Percentiles rank a stretch among this genome's conserved stretches.
These are phyloP conservation scores for button mushroom (Agaricus bisporus) DNA, from an alignment of 768 basidiomycete species.

Conservation along the genomic window DNA sequence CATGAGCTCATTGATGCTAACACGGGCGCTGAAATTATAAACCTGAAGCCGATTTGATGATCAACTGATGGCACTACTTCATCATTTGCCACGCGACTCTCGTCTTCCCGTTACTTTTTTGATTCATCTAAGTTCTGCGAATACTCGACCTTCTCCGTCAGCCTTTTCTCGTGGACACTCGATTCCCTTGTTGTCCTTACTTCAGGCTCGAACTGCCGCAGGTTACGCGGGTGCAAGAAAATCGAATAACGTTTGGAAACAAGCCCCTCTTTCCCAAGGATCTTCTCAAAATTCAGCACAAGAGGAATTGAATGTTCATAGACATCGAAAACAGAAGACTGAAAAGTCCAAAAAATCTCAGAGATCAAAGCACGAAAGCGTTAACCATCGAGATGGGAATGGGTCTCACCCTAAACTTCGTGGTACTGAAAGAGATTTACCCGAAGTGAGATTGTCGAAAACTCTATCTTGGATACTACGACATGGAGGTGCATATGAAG, in stretches of 20 bases:
- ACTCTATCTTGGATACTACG: conserved; percentile 82
- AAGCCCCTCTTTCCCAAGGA: neutral
- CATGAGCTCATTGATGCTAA: no score
- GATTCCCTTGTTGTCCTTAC: neutral
- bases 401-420: conserved; percentile 34
- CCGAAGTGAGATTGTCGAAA: conserved; percentile 72
- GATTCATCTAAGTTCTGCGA: no score
- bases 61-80: no score
- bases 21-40: no score
- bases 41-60: neutral
- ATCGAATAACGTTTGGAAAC: neutral
- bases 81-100: no score
- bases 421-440: conserved; percentile 57
- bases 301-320: neutral
- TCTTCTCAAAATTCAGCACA: neutral
- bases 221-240: neutral
- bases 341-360: neutral
- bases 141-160: no score
- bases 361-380: neutral
- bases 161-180: neutral
- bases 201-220: neutral
- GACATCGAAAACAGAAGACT: neutral
- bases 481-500: conserved; percentile 78
- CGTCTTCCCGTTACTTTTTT: no score
- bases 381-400: neutral